Evolutionary conservation across 495 filamentous ascomycete species (phyloP).

Genomic region (Gamarada debralockiae): DNA sequence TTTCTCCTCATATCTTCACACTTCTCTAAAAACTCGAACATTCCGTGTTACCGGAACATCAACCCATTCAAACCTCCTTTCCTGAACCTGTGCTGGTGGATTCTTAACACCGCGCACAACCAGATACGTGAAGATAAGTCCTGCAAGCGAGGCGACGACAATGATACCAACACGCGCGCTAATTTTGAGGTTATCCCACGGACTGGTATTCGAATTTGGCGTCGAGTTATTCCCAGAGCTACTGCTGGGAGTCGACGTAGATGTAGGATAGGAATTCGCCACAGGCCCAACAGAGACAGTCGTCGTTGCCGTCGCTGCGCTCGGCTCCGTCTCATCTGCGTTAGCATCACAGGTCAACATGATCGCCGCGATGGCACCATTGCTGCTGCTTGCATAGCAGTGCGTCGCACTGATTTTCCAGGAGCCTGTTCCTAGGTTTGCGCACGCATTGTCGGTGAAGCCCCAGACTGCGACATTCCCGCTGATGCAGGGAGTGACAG

Average conservation of each 20-base stretch:
- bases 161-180: not conserved
- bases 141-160: not conserved
- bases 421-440: not conserved
- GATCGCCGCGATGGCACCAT: conserved; percentile 4
- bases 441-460: conserved; percentile 6
- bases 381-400: not conserved
- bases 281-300: conserved; percentile 7
- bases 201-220: not conserved
- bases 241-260: not conserved
- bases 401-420: not conserved
- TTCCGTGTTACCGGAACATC: not conserved
- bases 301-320: conserved; percentile 3
- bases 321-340: conserved; percentile 7
- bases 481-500: conserved; percentile 2
- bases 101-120: not conserved
- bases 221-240: not conserved
- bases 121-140: not conserved
- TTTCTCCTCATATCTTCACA: not conserved
- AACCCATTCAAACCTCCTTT: not conserved
- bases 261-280: conserved; percentile 1
- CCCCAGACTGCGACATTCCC: conserved; percentile 3
- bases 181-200: not conserved
- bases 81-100: not conserved
- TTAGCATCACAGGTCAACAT: conserved; percentile 8
- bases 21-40: not conserved